A percentile compares a stretch with the other conserved stretches of the same genome.
phyloP scores from a whole-genome alignment of 805 yeast genomes.

The Scheffersomyces lignosus region DNA sequence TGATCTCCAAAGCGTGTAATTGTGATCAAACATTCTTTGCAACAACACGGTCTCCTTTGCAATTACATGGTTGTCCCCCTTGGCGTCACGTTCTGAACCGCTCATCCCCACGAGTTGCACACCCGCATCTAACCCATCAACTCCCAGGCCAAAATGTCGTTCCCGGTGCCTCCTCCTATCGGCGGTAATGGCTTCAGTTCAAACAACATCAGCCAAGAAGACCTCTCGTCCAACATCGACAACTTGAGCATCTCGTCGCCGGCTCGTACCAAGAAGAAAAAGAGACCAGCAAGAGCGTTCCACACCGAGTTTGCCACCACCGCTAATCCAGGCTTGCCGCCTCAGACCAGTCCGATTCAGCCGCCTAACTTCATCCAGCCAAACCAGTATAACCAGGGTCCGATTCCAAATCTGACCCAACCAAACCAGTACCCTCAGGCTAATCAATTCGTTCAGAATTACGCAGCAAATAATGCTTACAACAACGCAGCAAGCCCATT shows the following conservation, averaged over 20 bases:
- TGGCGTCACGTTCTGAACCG: no score
- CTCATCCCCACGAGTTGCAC: no score
- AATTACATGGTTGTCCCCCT: constrained; percentile 1
- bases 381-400: background rate
- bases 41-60: constrained; percentile 3
- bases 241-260: background rate
- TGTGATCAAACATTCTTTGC: no score
- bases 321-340: no score
- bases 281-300: constrained; percentile 31
- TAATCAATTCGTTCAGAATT: background rate
- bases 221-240: background rate
- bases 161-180: constrained; percentile 7
- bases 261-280: constrained; percentile 24
- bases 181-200: no score
- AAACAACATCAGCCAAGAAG: no score
- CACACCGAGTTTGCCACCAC: constrained; percentile 22
- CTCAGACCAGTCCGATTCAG: background rate
- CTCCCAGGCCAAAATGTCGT: no score
- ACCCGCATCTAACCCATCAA: no score
- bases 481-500: background rate
- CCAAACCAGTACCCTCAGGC: background rate
- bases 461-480: background rate
- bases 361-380: background rate
- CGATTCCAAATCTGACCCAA: no score
- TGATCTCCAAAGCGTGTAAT: no score